phyloP scores from a whole-genome alignment of 1,284 basidiomycete genomes.

The Ceratobasidium theobromae region DNA sequence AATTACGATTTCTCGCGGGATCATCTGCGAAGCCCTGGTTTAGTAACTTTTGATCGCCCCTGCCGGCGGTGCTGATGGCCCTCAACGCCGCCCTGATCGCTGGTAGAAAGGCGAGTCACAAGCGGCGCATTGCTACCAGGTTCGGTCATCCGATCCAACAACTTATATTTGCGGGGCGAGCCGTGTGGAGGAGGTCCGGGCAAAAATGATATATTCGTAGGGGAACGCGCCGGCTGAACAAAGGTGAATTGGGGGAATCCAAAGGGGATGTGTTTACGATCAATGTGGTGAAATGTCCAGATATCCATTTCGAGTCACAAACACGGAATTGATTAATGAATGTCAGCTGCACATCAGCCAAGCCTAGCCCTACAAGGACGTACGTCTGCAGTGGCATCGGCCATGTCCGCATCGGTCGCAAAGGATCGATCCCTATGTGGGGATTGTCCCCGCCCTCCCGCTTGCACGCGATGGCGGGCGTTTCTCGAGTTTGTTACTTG shows the following conservation, averaged over 20 bases:
- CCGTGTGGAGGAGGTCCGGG: constrained; percentile 2
- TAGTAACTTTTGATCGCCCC: neutral
- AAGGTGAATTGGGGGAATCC: too few relatives aligned
- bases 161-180: constrained; percentile 14
- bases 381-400: constrained; percentile 12
- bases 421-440: constrained; percentile 2
- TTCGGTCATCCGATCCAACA: constrained; percentile 26
- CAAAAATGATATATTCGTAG: too few relatives aligned
- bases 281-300: too few relatives aligned
- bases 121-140: constrained; percentile 9
- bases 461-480: neutral
- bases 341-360: neutral
- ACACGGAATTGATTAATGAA: neutral
- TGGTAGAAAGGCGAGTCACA: neutral
- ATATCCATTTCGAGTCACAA: too few relatives aligned
- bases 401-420: neutral
- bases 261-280: too few relatives aligned
- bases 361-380: neutral
- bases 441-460: neutral
- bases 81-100: neutral
- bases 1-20: too few relatives aligned
- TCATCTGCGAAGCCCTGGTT: too few relatives aligned
- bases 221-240: too few relatives aligned
- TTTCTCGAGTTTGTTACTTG: neutral
- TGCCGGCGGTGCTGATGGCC: neutral